A percentile compares a stretch with the other conserved stretches of the same genome.
Evolutionary conservation across 2,329 filamentous ascomycete genomes (phyloP).

Genomic region (Ophiognomonia clavigignenti-juglandacearum): DNA sequence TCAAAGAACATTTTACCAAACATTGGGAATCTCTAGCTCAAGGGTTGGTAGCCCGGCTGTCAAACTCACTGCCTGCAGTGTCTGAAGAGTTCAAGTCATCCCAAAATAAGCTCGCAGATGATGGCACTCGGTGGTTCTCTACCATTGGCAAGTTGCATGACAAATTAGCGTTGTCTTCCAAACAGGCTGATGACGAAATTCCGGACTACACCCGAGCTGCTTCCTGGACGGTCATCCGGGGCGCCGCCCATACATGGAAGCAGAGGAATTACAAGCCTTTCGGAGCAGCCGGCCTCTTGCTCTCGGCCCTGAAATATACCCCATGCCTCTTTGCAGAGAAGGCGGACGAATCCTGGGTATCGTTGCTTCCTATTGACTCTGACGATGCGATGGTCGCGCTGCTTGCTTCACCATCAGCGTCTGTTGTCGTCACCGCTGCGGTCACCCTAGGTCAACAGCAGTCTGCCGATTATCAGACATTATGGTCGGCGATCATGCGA

Average conservation of each 20-base stretch:
- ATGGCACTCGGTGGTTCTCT: conserved; percentile 64
- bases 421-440: conserved; percentile 62
- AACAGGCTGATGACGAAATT: conserved; percentile 17
- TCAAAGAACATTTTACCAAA: conserved; percentile 44
- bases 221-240: conserved; percentile 30
- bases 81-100: conserved; percentile 72
- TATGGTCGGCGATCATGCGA: conserved; percentile 42
- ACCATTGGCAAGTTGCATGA: conserved; percentile 44
- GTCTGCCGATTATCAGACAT: conserved; percentile 29
- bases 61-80: conserved; percentile 73
- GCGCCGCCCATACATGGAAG: conserved; percentile 37
- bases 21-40: conserved; percentile 62
- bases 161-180: conserved; percentile 17
- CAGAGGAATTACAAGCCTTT: conserved; percentile 53
- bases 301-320: conserved; percentile 34
- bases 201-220: conserved; percentile 24
- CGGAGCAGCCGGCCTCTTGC: conserved; percentile 45
- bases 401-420: conserved; percentile 63
- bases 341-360: conserved; percentile 31
- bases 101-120: conserved; percentile 62
- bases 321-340: conserved; percentile 35
- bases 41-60: conserved; percentile 61
- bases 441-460: conserved; percentile 45
- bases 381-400: conserved; percentile 52
- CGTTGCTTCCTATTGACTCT: conserved; percentile 45